Evolutionary conservation across 306 rosid genomes (phyloP).

Genomic region (Inga laurina): DNA sequence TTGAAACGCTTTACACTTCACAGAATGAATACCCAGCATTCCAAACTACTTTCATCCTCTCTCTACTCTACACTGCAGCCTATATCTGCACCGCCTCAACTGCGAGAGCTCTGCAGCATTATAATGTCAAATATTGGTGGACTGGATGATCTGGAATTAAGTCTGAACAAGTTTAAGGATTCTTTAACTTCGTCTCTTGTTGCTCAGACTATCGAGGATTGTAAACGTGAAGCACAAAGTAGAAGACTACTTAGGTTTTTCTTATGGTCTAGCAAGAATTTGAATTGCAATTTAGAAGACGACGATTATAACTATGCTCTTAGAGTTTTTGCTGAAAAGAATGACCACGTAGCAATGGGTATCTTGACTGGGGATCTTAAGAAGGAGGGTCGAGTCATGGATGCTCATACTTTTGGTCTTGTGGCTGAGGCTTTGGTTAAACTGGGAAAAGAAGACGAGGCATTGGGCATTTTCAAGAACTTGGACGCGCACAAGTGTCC

Average conservation of each 20-base stretch:
- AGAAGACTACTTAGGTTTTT: slow-evolving; percentile 84
- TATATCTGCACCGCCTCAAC: slow-evolving; percentile 28
- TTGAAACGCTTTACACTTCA: slow-evolving; percentile 38
- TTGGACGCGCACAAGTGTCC: slow-evolving; percentile 63
- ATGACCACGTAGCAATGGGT: slow-evolving; percentile 65
- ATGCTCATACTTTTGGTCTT: slow-evolving; percentile 55
- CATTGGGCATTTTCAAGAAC: slow-evolving; percentile 85
- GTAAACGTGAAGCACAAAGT: slow-evolving; percentile 67
- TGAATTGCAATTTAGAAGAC: slow-evolving; percentile 55
- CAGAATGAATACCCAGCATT: slow-evolving; percentile 17
- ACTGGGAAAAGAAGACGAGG: slow-evolving; percentile 72
- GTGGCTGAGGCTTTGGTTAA: slow-evolving; percentile 68
- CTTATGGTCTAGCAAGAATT: slow-evolving; percentile 68
- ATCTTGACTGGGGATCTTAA: slow-evolving; percentile 67
- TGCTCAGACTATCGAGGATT: slow-evolving; percentile 59
- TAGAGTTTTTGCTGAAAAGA: slow-evolving; percentile 62
- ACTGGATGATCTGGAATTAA: slow-evolving; percentile 68
- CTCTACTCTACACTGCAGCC: slow-evolving; percentile 39
- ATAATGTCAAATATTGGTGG: slow-evolving; percentile 63
- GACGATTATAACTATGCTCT: slow-evolving; percentile 72
- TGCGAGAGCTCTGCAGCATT: slow-evolving; percentile 54
- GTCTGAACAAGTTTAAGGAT: slow-evolving; percentile 37
- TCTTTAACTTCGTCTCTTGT: slow-evolving; percentile 64
- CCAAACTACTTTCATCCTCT: slow-evolving; percentile 23
- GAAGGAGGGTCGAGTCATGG: slow-evolving; percentile 72